Percentiles rank a stretch among this genome's conserved stretches.
These are phyloP conservation scores for Amniculicola lignicola DNA, from an alignment of 495 filamentous ascomycete species.

Conservation along the genomic window DNA sequence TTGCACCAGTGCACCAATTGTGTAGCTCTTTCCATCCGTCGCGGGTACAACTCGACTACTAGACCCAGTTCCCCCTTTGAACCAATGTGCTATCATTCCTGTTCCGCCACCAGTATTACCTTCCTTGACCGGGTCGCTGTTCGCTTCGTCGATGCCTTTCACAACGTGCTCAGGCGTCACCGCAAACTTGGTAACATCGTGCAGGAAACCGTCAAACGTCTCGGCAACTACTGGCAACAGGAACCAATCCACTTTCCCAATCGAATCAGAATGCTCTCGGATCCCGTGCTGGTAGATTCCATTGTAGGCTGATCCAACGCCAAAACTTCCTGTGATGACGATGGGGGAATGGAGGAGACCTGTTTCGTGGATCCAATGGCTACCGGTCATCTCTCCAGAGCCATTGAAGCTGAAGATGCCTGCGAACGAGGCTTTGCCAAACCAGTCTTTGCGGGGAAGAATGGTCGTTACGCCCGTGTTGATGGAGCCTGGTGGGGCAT, in stretches of 20 bases:
- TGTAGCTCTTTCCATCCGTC: constrained; percentile 44
- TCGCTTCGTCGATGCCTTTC: constrained; percentile 45
- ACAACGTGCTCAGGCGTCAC: constrained; percentile 47
- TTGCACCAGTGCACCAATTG: constrained; percentile 52
- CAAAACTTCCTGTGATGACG: constrained; percentile 51
- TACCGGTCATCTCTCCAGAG: constrained; percentile 53
- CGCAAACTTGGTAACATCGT: constrained; percentile 45
- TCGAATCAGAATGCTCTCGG: constrained; percentile 39
- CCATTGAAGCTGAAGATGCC: constrained; percentile 55
- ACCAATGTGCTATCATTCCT: constrained; percentile 53
- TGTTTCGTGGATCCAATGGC: constrained; percentile 53
- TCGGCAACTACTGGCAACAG: constrained; percentile 52
- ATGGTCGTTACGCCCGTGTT: constrained; percentile 54
- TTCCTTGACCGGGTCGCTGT: constrained; percentile 45
- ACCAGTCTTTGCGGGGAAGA: constrained; percentile 49
- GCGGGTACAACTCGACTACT: constrained; percentile 45
- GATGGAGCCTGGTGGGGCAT: constrained; percentile 36
- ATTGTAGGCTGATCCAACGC: constrained; percentile 48
- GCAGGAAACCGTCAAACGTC: constrained; percentile 52
- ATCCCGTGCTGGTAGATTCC: constrained; percentile 51
- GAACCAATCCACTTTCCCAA: constrained; percentile 47
- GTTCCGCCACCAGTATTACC: constrained; percentile 54
- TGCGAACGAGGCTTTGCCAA: constrained; percentile 49
- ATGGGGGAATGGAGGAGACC: constrained; percentile 51
- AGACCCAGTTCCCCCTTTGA: constrained; percentile 53